A percentile compares a stretch with the other conserved stretches of the same genome.
Evolutionary conservation across 176 grass and related monocot genomes (phyloP).

Genomic region (Triticum monococcum): DNA sequence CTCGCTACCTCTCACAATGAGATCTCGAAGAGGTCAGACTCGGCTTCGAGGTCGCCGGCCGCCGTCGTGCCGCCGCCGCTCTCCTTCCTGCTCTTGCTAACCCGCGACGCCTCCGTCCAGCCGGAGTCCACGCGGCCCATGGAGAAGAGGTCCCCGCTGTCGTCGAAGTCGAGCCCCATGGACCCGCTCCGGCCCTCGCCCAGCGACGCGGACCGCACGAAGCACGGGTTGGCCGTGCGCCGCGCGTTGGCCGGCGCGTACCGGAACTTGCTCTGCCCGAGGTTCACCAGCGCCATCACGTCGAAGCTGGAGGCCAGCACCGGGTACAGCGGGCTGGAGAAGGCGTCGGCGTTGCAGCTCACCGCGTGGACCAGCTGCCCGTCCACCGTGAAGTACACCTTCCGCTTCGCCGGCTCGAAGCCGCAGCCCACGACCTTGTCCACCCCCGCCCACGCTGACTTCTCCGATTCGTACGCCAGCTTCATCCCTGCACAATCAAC

Average conservation of each 20-base stretch:
- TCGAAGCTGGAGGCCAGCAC: constrained; percentile 62
- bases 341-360: constrained; percentile 81
- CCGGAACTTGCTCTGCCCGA: constrained; percentile 90
- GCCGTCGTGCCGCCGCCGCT: constrained; percentile 19
- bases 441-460: constrained; percentile 60
- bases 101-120: constrained; percentile 46
- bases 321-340: constrained; percentile 68
- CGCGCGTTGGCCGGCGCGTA: constrained; percentile 76
- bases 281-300: constrained; percentile 85
- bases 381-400: constrained; percentile 96
- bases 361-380: constrained; percentile 65
- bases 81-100: constrained; percentile 52
- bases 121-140: constrained; percentile 73
- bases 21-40: constrained; percentile 95
- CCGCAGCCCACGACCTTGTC: constrained; percentile 87
- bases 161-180: constrained; percentile 50
- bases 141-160: constrained; percentile 96
- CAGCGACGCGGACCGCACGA: constrained; percentile 37
- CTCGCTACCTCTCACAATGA: constrained; percentile 50
- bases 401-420: constrained; percentile 80
- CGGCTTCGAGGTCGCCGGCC: constrained; percentile 52
- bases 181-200: constrained; percentile 27
- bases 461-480: constrained; percentile 75
- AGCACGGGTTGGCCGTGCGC: constrained; percentile 80
- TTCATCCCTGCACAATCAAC: constrained; percentile 66